phyloP scores from a whole-genome alignment of 2,329 filamentous ascomycete genomes.

The Torrubiella hemipterigena region DNA sequence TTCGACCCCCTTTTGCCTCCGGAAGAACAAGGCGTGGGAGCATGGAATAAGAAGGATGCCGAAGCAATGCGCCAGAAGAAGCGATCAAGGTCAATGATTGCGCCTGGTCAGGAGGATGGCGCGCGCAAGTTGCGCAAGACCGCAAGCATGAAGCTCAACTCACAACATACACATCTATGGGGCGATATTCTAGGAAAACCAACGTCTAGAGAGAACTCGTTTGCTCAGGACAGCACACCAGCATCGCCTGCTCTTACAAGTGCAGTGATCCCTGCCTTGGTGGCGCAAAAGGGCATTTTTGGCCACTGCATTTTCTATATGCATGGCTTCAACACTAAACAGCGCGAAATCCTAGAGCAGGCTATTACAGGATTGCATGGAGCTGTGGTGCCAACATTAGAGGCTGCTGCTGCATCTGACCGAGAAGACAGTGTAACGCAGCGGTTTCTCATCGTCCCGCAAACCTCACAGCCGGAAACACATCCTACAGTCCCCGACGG shows the following conservation, averaged over 20 bases:
- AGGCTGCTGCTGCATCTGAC: slow-evolving; percentile 22
- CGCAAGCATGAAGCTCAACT: slow-evolving; percentile 71
- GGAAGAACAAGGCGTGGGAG: slow-evolving; percentile 63
- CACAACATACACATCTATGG: slow-evolving; percentile 79
- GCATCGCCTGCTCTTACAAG: slow-evolving; percentile 3
- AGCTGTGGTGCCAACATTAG: slow-evolving; percentile 26
- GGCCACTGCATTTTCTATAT: slow-evolving; percentile 45
- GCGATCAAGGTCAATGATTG: slow-evolving; percentile 38
- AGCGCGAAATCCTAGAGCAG: slow-evolving; percentile 34
- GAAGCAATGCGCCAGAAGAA: slow-evolving; percentile 42
- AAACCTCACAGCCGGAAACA: slow-evolving; percentile 31
- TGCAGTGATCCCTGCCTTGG: slow-evolving; percentile 16
- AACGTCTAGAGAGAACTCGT: slow-evolving; percentile 21
- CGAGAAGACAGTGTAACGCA: slow-evolving; percentile 16
- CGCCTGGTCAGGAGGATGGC: slow-evolving; percentile 38
- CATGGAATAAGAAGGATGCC: slow-evolving; percentile 49
- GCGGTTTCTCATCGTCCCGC: slow-evolving; percentile 43
- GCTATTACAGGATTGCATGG: slow-evolving; percentile 38
- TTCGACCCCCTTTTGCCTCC: slow-evolving; percentile 65
- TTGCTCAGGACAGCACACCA: slow-evolving; percentile 13
- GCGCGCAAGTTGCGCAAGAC: slow-evolving; percentile 77
- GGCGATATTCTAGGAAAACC: slow-evolving; percentile 62
- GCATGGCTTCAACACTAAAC: slow-evolving; percentile 43
- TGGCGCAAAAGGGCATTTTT: too few relatives aligned
- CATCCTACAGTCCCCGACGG: slow-evolving; percentile 27